Conservation (phyloP, 129 eudicot species). For the Glebionis coronaria region DNA sequence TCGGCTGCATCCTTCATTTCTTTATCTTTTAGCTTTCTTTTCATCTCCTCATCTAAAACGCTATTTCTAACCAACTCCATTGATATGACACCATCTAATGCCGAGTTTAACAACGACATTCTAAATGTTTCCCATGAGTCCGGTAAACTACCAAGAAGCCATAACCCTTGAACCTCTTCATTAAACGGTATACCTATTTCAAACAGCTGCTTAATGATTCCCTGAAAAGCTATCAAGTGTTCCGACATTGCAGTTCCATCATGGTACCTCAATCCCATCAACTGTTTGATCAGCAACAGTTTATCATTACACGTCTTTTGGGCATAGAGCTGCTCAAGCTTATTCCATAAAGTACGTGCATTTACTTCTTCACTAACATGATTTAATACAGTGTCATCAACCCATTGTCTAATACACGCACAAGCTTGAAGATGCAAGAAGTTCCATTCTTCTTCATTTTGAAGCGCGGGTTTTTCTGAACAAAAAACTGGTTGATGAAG, state of each 20-base stretch:
- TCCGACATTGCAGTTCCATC: constrained; percentile 1
- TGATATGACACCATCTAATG: not conserved
- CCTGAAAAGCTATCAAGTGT: not conserved
- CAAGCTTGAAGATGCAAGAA: not conserved
- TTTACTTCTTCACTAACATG: not conserved
- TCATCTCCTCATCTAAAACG: not conserved
- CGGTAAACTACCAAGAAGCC: not conserved
- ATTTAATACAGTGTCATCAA: not conserved
- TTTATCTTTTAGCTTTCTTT: not conserved
- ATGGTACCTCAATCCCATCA: not conserved
- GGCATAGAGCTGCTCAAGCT: not conserved
- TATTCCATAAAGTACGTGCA: not conserved
- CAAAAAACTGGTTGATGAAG: not conserved
- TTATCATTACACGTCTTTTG: not conserved
- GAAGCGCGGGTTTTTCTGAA: not conserved
- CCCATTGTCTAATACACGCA: not conserved
- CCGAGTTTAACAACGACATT: not conserved
- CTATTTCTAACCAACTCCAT: not conserved
- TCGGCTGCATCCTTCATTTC: not conserved
- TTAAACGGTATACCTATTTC: not conserved
- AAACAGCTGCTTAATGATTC: not conserved
- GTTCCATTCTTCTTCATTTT: not conserved
- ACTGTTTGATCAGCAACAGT: not conserved
- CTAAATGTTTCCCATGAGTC: not conserved
- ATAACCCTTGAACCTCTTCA: not conserved